phyloP scores from a whole-genome alignment of 108 stramenopile species.

The Chaetoceros tenuissimus region DNA sequence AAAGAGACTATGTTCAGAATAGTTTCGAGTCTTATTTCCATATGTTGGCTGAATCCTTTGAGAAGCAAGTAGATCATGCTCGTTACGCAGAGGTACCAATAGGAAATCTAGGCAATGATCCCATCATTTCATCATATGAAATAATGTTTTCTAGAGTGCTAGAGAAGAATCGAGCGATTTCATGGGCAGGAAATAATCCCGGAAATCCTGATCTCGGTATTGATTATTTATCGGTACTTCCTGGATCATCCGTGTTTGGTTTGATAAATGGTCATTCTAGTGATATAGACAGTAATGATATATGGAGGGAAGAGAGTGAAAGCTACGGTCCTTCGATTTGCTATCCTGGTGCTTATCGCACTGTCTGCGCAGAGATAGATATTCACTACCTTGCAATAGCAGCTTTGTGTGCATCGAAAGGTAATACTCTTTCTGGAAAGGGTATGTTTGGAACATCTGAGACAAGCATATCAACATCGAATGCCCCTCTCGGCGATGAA shows the following conservation, averaged over 20 bases:
- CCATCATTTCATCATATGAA: conserved; percentile 71
- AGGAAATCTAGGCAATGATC: conserved; percentile 84
- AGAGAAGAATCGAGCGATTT: conserved; percentile 68
- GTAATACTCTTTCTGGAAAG: conserved; percentile 14
- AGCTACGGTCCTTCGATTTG: conserved; percentile 71
- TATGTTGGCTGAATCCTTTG: conserved; percentile 75
- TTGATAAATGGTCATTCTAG: not conserved
- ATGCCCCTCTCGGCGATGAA: conserved; percentile 76
- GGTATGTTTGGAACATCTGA: conserved; percentile 11
- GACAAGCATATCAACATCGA: conserved; percentile 8
- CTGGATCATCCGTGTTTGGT: not conserved
- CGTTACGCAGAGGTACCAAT: conserved; percentile 88
- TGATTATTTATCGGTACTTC: conserved; percentile 8
- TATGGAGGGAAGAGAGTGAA: conserved; percentile 80
- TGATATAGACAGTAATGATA: conserved; percentile 6
- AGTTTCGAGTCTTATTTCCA: conserved; percentile 71
- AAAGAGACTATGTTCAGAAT: conserved; percentile 74
- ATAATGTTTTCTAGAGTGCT: conserved; percentile 70
- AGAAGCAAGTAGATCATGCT: conserved; percentile 66
- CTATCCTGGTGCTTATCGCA: conserved; percentile 83
- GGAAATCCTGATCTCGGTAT: conserved; percentile 89
- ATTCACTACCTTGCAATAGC: conserved; percentile 88
- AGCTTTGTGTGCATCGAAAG: conserved; percentile 58
- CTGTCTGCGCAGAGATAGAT: conserved; percentile 90
- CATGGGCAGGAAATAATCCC: conserved; percentile 85